These are phyloP conservation scores for Alternaria sp. DNA, from an alignment of 2,329 filamentous ascomycete genomes.

Conservation along the genomic window DNA sequence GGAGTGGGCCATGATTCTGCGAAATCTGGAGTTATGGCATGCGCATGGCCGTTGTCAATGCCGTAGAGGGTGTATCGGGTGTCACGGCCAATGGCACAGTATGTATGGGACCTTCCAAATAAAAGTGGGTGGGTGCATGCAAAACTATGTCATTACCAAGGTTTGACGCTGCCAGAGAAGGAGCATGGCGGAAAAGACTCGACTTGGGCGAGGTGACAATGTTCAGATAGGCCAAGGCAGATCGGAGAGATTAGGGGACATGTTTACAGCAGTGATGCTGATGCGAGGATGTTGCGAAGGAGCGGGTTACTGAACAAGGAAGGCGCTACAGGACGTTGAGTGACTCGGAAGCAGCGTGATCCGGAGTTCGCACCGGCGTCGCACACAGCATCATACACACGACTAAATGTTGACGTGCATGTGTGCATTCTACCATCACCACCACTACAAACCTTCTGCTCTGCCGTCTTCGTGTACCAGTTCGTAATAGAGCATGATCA, in stretches of 20 bases:
- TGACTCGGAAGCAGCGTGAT: conserved; percentile 16
- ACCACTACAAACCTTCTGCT: conserved; percentile 6
- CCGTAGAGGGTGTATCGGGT: conserved; percentile 9
- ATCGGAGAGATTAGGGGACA: conserved; percentile 1
- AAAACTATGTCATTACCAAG: conserved; percentile 19
- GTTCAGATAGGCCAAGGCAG: not conserved
- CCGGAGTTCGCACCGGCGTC: conserved; percentile 18
- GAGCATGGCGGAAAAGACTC: not conserved
- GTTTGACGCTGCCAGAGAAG: conserved; percentile 1
- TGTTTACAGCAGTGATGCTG: conserved; percentile 2
- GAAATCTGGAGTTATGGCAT: conserved; percentile 3
- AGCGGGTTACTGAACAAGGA: conserved; percentile 21
- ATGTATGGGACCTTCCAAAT: conserved; percentile 2
- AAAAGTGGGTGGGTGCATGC: conserved; percentile 18
- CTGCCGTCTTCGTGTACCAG: not conserved
- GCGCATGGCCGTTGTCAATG: conserved; percentile 2
- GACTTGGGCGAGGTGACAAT: not conserved
- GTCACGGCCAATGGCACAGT: conserved; percentile 6
- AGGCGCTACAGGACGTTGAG: conserved; percentile 18
- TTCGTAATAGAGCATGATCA: not conserved
- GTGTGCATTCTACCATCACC: not conserved
- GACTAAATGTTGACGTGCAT: conserved; percentile 11
- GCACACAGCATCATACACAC: conserved; percentile 8
- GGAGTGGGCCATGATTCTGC: not conserved
- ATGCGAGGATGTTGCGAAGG: conserved; percentile 1